Evolutionary conservation across 495 filamentous ascomycete species (phyloP), one percentile per base, ranked within the genome.

Genomic region (Massariosphaeria phaeospora): DNA sequence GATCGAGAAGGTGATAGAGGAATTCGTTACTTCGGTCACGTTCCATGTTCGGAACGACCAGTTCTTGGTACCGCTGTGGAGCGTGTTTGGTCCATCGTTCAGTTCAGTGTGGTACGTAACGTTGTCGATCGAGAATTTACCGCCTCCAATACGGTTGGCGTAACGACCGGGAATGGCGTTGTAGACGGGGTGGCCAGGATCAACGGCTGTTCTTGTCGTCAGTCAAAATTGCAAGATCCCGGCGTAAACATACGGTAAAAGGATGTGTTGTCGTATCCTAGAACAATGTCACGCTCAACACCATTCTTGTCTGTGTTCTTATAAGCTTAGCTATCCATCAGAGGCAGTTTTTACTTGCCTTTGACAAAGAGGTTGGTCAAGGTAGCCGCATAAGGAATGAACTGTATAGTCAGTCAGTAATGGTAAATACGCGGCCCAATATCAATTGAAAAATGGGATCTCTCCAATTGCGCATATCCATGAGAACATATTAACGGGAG

Each of bases 11-110:
- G 61, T 56, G 31, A 64, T 64, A 9, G 61, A 64, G 18, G 6
- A 40, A 3, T 62, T 53, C 4, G 46, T 57, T 8, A 48, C 59
- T 1, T 52, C 47, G 3, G 39, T 52, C 2, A 62, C 53, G 12
- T 57, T 57, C 59, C 59, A 62, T 2, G 29, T 20, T 9, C 53
- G 67, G 53, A 27, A 80, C 20, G 75, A 79, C 79, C 79, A 83
- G 55, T 80, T 80, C 65, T 82, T 80, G 23, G 72, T 72, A 8
- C 79, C 79, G 48, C 76, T 78, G 68, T 83, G 79, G 30, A 83
- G 72, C 39, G 79, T 82, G 62, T 82, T 80, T 42, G 61, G 63
- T 18, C 79, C 79, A 59, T 80, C 76, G 53, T 80, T 83, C 46
- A 74, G 48, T 49, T 76, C 68, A 1, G 73, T 77, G 21, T 62